These are phyloP conservation scores for Cladophialophora chaetospira DNA, from an alignment of 2,329 filamentous ascomycete species.

Conservation along the genomic window DNA sequence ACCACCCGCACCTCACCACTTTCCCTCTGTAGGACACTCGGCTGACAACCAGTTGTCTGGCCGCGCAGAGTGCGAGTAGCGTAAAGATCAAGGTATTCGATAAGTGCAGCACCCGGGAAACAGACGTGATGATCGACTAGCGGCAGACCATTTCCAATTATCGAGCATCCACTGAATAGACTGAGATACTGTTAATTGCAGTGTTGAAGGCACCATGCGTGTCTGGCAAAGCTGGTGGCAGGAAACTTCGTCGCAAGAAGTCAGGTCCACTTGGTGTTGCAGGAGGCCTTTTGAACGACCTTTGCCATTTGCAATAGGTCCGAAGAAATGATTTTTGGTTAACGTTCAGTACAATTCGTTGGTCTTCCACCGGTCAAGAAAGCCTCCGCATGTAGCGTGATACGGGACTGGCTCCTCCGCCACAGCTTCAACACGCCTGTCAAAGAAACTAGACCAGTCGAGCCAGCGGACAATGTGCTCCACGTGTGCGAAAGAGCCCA, in stretches of 20 bases:
- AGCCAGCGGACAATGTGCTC: constrained; percentile 4
- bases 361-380: not conserved
- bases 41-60: too few relatives aligned
- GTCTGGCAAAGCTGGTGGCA: not conserved
- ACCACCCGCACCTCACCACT: too few relatives aligned
- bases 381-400: not conserved
- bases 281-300: not conserved
- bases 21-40: too few relatives aligned
- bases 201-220: too few relatives aligned
- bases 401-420: constrained; percentile 7
- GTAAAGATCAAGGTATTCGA: too few relatives aligned
- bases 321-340: not conserved
- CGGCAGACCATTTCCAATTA: too few relatives aligned
- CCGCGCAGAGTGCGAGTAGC: too few relatives aligned
- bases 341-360: constrained; percentile 5
- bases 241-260: not conserved
- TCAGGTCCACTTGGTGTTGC: not conserved
- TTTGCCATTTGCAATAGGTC: not conserved
- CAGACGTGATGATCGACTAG: too few relatives aligned
- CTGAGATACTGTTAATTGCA: too few relatives aligned
- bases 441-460: not conserved
- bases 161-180: too few relatives aligned
- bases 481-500: constrained; percentile 24
- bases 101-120: too few relatives aligned
- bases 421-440: not conserved